Base-by-base conservation (phyloP, 768 basidiomycete species). In the Suillus clintonianus region DNA sequence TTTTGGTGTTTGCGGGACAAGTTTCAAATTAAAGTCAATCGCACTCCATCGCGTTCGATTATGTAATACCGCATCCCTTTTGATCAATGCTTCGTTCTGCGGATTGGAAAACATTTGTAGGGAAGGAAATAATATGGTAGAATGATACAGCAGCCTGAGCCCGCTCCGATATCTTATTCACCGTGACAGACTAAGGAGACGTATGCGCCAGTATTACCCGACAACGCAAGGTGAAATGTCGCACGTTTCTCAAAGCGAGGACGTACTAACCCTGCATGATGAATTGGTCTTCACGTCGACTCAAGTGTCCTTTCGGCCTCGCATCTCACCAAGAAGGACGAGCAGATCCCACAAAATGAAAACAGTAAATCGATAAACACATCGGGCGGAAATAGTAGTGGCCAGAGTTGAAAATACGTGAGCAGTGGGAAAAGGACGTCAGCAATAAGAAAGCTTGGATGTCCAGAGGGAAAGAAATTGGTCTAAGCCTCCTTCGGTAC, bases 91-190 rank as follows among this genome's bases (percentile, higher is more conserved):
- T n/a, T 43, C n/a, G 19, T 43, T n/a, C 43, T 4, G 43, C n/a
- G 3, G n/a, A 9, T n/a, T 47, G 11, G 22, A 22, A 14, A 48
- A 24, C 11, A 47, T n/a, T n/a, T 8, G n/a, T 11, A 13, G 45
- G 22, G 42, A 10, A 42, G 8, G 0, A 45, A 4, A 45, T 22
- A 7, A 48, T 3, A 48, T 1, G 47, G 45, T 13, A 47, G 2
- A 47, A 47, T 48, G 13, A 87, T 2, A 87, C 86, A 9, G 82
- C 87, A 27, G 8, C 19, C 10, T 19, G 19, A n/a, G n/a, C 9
- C 11, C 4, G 10, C 43, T 45, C 10, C 43, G n/a, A 22, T 10
- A 19, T n/a, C 27, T 27, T 37, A 37, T 37, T 37, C 36, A 37
- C 36, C 43, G 10, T 10, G 13, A 14, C 22, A 24, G 22, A 22